phyloP scores from a whole-genome alignment of 2,329 filamentous ascomycete species.

The Ceratocystiopsis brevicomis region DNA sequence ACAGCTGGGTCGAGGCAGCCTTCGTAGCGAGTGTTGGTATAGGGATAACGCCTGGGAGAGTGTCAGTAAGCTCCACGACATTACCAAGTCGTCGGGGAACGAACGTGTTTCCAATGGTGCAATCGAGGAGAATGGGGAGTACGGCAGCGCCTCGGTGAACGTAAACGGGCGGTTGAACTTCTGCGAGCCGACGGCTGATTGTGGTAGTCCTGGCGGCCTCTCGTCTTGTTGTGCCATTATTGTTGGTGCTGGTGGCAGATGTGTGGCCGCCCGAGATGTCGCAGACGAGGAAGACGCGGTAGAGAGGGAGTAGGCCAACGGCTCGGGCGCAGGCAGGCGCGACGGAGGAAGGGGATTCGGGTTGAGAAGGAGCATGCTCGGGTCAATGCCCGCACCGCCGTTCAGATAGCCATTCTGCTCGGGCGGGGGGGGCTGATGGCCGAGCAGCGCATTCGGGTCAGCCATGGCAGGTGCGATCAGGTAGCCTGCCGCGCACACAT shows the following conservation, averaged over 20 bases:
- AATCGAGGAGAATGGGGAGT: constrained; percentile 63
- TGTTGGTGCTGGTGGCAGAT: constrained; percentile 4
- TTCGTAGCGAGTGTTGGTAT: constrained; percentile 40
- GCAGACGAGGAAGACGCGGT: constrained; percentile 3
- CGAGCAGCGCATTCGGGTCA: constrained; percentile 9
- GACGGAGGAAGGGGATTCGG: constrained; percentile 5
- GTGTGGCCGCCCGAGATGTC: neutral
- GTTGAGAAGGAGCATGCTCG: constrained; percentile 9
- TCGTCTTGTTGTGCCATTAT: constrained; percentile 16
- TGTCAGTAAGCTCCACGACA: neutral
- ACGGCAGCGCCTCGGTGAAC: constrained; percentile 62
- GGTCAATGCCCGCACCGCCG: constrained; percentile 9
- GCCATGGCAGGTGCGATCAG: constrained; percentile 14
- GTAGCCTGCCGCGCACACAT: constrained; percentile 10
- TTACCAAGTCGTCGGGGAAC: constrained; percentile 6
- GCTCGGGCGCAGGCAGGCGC: constrained; percentile 3
- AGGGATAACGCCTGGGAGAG: constrained; percentile 40
- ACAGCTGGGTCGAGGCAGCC: constrained; percentile 30
- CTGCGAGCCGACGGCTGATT: neutral
- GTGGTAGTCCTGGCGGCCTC: neutral
- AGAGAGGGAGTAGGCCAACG: constrained; percentile 5
- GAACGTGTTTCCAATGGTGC: constrained; percentile 59
- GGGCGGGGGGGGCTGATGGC: constrained; percentile 4
- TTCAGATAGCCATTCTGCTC: constrained; percentile 8
- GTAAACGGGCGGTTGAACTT: constrained; percentile 30